A percentile compares a stretch with the other conserved stretches of the same genome.
These are phyloP conservation scores for Cutaneotrichosporon sp. DNA, from an alignment of 1,284 basidiomycete species.

Conservation along the genomic window DNA sequence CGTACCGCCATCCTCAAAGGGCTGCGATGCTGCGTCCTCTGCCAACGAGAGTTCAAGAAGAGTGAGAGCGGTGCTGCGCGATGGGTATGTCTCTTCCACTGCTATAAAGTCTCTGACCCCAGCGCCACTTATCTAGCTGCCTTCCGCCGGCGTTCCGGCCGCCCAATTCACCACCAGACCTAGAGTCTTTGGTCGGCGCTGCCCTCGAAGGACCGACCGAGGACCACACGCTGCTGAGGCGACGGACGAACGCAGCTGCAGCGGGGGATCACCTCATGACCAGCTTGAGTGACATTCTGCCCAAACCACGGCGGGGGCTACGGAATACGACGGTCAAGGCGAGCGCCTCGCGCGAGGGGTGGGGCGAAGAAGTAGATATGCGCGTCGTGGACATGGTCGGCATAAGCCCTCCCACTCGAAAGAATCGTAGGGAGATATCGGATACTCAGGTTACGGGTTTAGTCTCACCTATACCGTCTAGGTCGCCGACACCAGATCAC, in stretches of 20 bases:
- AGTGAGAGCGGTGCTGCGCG: conserved; percentile 31
- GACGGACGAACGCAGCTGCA: conserved; percentile 6
- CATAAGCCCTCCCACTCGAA: conserved; percentile 5
- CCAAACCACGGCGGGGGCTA: background rate
- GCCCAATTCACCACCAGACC: conserved; percentile 37
- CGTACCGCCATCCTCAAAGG: conserved; percentile 24
- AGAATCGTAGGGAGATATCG: too few relatives aligned
- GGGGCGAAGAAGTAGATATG: conserved; percentile 31
- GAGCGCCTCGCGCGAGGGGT: conserved; percentile 24
- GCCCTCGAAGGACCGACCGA: conserved; percentile 17
- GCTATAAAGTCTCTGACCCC: background rate
- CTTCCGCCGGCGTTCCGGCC: conserved; percentile 36
- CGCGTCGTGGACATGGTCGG: conserved; percentile 28
- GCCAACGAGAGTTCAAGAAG: conserved; percentile 29
- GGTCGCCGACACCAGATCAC: background rate
- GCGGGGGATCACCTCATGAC: conserved; percentile 3
- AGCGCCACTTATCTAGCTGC: conserved; percentile 41
- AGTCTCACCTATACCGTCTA: too few relatives aligned
- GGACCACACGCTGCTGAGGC: conserved; percentile 12
- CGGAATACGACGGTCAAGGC: conserved; percentile 30
- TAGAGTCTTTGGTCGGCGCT: conserved; percentile 28
- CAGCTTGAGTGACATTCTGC: background rate
- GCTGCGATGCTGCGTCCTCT: conserved; percentile 30
- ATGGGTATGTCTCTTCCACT: conserved; percentile 33
- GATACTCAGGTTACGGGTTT: too few relatives aligned